A percentile compares a stretch with the other conserved stretches of the same genome.
These are phyloP conservation scores for Lenzites betulinus DNA, from an alignment of 768 basidiomycete species.

Conservation along the genomic window DNA sequence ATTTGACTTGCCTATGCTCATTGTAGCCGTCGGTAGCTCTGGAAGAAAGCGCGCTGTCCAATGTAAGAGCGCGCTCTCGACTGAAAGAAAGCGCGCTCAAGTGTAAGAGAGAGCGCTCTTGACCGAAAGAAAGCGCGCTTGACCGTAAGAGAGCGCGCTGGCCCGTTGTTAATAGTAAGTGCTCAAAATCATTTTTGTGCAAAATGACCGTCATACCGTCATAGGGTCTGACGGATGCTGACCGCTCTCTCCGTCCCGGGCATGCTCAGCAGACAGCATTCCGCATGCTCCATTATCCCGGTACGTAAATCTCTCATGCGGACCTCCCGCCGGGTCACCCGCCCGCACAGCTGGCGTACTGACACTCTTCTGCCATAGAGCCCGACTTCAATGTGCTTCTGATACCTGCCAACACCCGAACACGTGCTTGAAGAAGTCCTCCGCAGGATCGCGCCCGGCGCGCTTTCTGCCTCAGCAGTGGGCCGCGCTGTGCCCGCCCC, in stretches of 20 bases:
- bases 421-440: constrained; percentile 12
- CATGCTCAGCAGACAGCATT: not conserved
- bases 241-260: not conserved
- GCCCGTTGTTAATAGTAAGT: too few relatives aligned
- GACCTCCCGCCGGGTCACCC: not conserved
- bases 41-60: too few relatives aligned
- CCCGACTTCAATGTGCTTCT: not conserved
- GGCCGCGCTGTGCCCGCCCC: constrained; percentile 6
- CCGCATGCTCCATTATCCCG: not conserved
- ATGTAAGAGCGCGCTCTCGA: too few relatives aligned
- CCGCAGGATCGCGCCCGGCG: constrained; percentile 1
- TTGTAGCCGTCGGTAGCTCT: too few relatives aligned
- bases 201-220: too few relatives aligned
- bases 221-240: constrained; percentile 8
- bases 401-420: not conserved
- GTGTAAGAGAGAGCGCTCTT: too few relatives aligned
- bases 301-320: not conserved
- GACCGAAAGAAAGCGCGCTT: too few relatives aligned
- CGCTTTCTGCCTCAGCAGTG: not conserved
- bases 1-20: too few relatives aligned
- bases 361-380: not conserved
- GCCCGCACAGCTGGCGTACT: not conserved
- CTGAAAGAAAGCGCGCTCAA: too few relatives aligned
- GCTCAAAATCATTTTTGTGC: too few relatives aligned
- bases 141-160: too few relatives aligned